Base-by-base conservation (phyloP, 1,284 basidiomycete species). In the Cystobasidium sp. region DNA sequence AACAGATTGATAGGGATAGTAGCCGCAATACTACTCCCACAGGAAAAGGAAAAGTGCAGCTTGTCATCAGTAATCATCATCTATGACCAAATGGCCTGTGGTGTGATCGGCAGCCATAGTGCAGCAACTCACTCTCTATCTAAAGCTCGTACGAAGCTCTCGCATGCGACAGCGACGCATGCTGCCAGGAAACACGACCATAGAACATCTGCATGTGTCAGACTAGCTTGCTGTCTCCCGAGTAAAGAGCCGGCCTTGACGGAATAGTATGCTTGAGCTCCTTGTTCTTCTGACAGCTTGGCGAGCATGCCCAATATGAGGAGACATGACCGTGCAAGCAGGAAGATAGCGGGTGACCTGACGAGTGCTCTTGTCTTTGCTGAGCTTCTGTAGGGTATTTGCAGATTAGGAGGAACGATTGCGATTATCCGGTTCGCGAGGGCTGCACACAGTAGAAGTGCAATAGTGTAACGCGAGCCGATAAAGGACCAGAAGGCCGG, bases 1-100 rank as follows among this genome's bases (percentile, higher is more conserved):
- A 73, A 73, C 16, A 73, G 70, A 22, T 73, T 73, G 62, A 73
- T 56, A 16, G 70, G 70, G 22, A 52, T 73, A n/a, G 62, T 73
- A 10, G 63, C 47, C 37, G 70, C 63, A n/a, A 73, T n/a, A 44
- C 70, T 73, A 44, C 41, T 31, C 18, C 18, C 5, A 31, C 24
- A 58, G 37, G 22, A 58, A 47, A 24, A 55, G 44, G 46, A 62
- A 16, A 64, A 12, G 1, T 8, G 18, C 44, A 47, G 8, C n/a
- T 58, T 31, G 62, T 65, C 62, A 59, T 44, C 51, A 55, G 53
- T 24, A 58, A 7, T 37, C 18, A 41, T 37, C 18, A 4, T 53
- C 20, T 18, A 47, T 65, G 63, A 51, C 43, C 70, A 41, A 58
- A 16, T 22, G 18, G 37, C 31, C 31, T 31, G 31, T 31, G 41